These are phyloP conservation scores for Populus ilicifolia DNA, from an alignment of 345 rosid genomes.

Conservation along the genomic window DNA sequence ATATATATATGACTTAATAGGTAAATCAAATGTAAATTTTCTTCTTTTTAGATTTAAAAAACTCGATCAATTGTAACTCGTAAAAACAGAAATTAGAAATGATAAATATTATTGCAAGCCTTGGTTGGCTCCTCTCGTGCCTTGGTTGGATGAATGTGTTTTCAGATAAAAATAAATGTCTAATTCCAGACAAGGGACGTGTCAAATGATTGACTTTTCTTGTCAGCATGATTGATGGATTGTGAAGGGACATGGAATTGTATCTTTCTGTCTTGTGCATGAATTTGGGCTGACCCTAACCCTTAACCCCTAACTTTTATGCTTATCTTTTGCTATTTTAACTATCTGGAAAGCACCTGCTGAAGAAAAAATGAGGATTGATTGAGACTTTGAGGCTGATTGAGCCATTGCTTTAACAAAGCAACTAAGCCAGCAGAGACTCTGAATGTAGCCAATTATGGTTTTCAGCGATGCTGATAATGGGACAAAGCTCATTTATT, in stretches of 20 bases:
- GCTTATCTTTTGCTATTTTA: background rate
- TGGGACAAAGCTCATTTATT: background rate
- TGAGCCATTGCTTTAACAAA: conserved; percentile 18
- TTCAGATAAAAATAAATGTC: no score
- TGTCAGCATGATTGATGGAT: background rate
- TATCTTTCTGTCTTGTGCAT: background rate
- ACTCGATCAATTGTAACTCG: no score
- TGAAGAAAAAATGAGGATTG: background rate
- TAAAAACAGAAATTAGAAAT: no score
- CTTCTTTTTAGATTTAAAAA: no score
- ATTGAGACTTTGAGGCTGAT: conserved; percentile 6
- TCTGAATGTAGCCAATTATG: conserved; percentile 8
- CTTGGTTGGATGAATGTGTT: background rate
- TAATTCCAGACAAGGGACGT: background rate
- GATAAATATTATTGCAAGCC: no score
- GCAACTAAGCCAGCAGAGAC: conserved; percentile 24
- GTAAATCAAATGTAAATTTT: no score
- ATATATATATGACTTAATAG: no score
- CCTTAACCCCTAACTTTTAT: background rate
- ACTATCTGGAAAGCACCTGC: background rate
- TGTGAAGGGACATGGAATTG: background rate
- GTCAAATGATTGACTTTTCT: no score
- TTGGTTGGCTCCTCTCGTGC: no score
- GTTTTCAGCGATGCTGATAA: conserved; percentile 14
- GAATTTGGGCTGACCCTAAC: background rate